A percentile compares a stretch with the other conserved stretches of the same genome.
These are phyloP conservation scores for Aspergillus ruber DNA, from an alignment of 2,329 filamentous ascomycete species.

Conservation along the genomic window DNA sequence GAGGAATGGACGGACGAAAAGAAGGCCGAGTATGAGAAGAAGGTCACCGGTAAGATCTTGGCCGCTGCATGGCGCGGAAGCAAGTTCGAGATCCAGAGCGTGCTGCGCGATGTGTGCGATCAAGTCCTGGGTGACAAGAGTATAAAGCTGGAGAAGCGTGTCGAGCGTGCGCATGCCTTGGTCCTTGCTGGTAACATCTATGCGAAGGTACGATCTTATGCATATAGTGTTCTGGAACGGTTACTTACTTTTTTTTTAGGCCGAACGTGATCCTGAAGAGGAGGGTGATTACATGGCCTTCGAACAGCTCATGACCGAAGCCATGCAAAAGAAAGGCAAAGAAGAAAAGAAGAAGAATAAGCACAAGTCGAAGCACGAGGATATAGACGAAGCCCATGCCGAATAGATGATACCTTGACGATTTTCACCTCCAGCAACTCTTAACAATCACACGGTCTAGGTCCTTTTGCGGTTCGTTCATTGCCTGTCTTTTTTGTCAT, in stretches of 20 bases:
- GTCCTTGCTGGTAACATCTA: conserved; percentile 86
- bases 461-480: background rate
- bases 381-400: conserved; percentile 9
- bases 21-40: conserved; percentile 89
- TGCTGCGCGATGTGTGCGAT: conserved; percentile 91
- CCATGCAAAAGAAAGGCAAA: conserved; percentile 85
- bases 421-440: background rate
- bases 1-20: conserved; percentile 99
- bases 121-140: conserved; percentile 72
- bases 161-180: conserved; percentile 86
- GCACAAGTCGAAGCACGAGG: conserved; percentile 43
- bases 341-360: conserved; percentile 66
- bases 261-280: conserved; percentile 83
- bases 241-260: conserved; percentile 46
- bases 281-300: conserved; percentile 99
- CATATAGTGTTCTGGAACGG: background rate
- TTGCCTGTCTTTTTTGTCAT: background rate
- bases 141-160: conserved; percentile 72
- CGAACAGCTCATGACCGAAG: conserved; percentile 94
- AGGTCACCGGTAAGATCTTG: conserved; percentile 95
- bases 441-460: too few species aligned
- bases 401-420: conserved; percentile 7
- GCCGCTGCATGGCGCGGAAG: conserved; percentile 93
- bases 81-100: conserved; percentile 97
- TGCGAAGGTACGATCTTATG: conserved; percentile 58